Evolutionary conservation across 495 filamentous ascomycete genomes (phyloP), one percentile per base, ranked within the genome.

Genomic region (Xylaria telfairii): DNA sequence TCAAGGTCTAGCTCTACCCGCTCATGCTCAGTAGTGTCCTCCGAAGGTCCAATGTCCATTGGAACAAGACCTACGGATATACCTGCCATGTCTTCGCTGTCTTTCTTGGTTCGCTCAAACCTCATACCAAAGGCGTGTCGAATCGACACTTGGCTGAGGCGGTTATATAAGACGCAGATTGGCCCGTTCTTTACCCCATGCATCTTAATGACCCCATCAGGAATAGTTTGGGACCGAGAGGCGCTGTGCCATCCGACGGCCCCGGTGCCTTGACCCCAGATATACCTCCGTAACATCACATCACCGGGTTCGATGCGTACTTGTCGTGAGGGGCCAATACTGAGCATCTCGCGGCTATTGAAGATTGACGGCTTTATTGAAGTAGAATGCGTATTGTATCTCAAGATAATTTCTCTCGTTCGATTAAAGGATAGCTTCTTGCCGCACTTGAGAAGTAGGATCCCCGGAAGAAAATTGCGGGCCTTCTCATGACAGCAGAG

Each of bases 281-380:
- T 32, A 63, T 46, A 30, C 39, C 60, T 39, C 60, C 39, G 60
- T 2, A 63, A 26, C 12, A 63, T 63, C 19, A 46, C 17, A n/a
- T 63, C 39, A 24, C 41, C 60, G 19, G 60, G 30, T 19, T 46
- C 21, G 21, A 63, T 63, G 21, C 60, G 21, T 19, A 63, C 2
- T 3, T 13, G 21, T 13, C 24, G 13, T 44, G n/a, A 17, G 6
- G 39, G 41, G 12, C 60, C 60, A 17, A 63, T 32, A 24, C 19
- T 44, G 7, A 46, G 39, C 60, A 46, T 46, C 21, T 24, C 10
- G 21, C 41, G 41, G 12, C n/a, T 7, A 4, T 46, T 46, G 24
- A 46, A 44, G 37, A 63, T 4, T 1, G 34, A 2, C 60, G 21
- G 39, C 12, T 19, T 6, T 19, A 32, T 4, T 21, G 21, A 7